Base-by-base conservation (phyloP, 140 eudicot genomes). In the Senecio squalidus region DNA sequence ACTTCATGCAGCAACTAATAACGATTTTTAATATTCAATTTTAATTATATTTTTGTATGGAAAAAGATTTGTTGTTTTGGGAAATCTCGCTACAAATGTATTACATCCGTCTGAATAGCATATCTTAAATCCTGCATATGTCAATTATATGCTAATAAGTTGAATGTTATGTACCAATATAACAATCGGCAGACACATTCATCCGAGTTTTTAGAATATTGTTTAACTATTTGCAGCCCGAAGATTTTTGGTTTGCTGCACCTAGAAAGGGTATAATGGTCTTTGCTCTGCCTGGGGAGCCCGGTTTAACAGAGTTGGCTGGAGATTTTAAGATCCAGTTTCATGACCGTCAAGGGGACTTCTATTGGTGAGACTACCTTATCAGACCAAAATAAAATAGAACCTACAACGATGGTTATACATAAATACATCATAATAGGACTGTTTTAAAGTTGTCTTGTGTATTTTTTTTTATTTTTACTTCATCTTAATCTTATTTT, bases 211-310 rank as follows among this genome's bases (percentile, higher is more conserved):
- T 41, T 56, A 21, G 62, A 72, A 54, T 55, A 17, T 49, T 49
- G 25, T 29, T n/a, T 60, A 79, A 73, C 76, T 58, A 13, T n/a
- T n/a, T 68, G 84, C 89, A 92, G 99, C 84, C 98, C 66, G 98
- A 92, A 75, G 95, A 81, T 68, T 82, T 70, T 65, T 93, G 99
- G 99, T 93, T 93, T 73, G 74, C 78, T 60, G 96, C 99, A 50
- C 99, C 99, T 6, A 88, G 77, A 81, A 93, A 82, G 79, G 99
- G 99, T 72, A 73, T 88, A 63, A 84, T 84, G 95, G 96, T 93
- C 57, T 93, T 93, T 82, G 99, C 96, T 30, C 80, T 93, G 49
- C 99, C 96, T 8, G 99, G 99, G 54, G 99, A 93, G 80, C 99
- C 99, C 20, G 99, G 99, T 20, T 72, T 93, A 53, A 74, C 99